phyloP scores from a whole-genome alignment of 2,329 filamentous ascomycete genomes.

The Xylariales sp. region DNA sequence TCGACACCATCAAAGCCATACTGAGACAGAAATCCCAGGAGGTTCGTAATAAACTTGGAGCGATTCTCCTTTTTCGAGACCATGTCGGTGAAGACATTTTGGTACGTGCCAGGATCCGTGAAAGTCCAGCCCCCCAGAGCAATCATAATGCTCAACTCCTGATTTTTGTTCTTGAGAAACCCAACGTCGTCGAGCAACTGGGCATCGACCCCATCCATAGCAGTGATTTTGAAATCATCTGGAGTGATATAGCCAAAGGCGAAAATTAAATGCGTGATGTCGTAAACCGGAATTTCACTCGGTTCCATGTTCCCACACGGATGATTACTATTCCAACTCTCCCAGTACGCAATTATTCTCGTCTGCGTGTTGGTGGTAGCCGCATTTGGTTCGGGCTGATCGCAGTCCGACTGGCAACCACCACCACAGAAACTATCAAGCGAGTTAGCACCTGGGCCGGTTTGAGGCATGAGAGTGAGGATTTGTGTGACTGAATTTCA shows the following conservation, averaged over 20 bases:
- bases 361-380: slow-evolving; percentile 13
- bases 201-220: slow-evolving; percentile 20
- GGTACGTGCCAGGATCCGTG: slow-evolving; percentile 24
- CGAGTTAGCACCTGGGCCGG: neutral
- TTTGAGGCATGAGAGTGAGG: too few species aligned
- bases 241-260: slow-evolving; percentile 32
- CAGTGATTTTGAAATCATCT: slow-evolving; percentile 19
- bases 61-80: slow-evolving; percentile 11
- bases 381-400: slow-evolving; percentile 11
- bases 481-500: too few species aligned
- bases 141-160: slow-evolving; percentile 26
- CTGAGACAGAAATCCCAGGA: slow-evolving; percentile 18
- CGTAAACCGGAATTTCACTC: slow-evolving; percentile 34
- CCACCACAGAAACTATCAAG: slow-evolving; percentile 17
- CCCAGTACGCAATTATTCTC: slow-evolving; percentile 29
- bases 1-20: slow-evolving; percentile 17
- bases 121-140: slow-evolving; percentile 38
- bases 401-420: slow-evolving; percentile 22
- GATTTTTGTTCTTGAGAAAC: slow-evolving; percentile 22
- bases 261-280: slow-evolving; percentile 30
- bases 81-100: slow-evolving; percentile 23
- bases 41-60: slow-evolving; percentile 16
- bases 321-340: slow-evolving; percentile 19
- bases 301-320: slow-evolving; percentile 27
- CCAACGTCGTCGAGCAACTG: slow-evolving; percentile 22